Evolutionary conservation across 257 asterid genomes (phyloP).

Genomic region (Verbena officinalis): DNA sequence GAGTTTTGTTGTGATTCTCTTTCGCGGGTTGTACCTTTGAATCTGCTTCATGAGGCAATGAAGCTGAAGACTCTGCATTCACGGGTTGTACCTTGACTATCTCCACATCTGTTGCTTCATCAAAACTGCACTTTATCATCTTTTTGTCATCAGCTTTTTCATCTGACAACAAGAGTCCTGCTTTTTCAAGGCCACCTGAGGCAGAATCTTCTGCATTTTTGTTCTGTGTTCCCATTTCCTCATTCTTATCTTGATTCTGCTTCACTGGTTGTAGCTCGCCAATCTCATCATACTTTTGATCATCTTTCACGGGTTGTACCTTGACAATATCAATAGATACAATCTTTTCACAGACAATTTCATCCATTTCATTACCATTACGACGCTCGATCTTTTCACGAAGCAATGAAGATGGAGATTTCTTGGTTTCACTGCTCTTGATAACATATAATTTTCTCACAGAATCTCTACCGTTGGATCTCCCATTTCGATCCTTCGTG

Average conservation of each 20-base stretch:
- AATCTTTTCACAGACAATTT: conserved; percentile 23
- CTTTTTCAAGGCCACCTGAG: conserved; percentile 13
- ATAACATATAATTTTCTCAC: conserved; percentile 36
- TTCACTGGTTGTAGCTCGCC: conserved; percentile 13
- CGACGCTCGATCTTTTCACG: conserved; percentile 5
- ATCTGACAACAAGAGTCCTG: conserved; percentile 21
- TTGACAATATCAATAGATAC: neutral
- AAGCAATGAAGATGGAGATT: conserved; percentile 22
- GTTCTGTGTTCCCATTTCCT: no score
- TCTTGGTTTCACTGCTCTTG: conserved; percentile 28
- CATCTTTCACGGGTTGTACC: conserved; percentile 31
- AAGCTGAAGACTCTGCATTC: conserved; percentile 12
- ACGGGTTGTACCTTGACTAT: no score
- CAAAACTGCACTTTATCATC: no score
- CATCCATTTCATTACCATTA: conserved; percentile 4
- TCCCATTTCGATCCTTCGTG: conserved; percentile 25
- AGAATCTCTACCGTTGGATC: conserved; percentile 28
- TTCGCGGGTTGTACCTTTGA: conserved; percentile 15
- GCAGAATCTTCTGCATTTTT: neutral
- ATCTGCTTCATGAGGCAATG: conserved; percentile 26
- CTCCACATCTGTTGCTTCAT: no score
- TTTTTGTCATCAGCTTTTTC: no score
- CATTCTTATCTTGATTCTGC: no score
- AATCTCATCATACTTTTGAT: conserved; percentile 13
- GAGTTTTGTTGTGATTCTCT: conserved; percentile 25